These are phyloP conservation scores for Casuarina cunninghamiana DNA, from an alignment of 306 rosid species.

Conservation along the genomic window DNA sequence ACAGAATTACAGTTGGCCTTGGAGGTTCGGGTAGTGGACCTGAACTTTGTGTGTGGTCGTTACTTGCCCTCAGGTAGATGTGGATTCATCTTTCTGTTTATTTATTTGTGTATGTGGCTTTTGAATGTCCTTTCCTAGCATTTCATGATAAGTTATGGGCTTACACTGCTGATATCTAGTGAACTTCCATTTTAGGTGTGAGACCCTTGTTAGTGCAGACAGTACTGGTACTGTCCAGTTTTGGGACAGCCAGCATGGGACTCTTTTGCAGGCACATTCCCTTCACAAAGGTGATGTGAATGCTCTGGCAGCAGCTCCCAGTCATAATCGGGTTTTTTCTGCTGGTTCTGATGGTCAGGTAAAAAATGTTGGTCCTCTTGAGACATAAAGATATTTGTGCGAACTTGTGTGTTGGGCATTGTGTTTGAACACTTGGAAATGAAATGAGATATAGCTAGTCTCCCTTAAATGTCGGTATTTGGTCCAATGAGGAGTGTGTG, in stretches of 20 bases:
- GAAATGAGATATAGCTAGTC: background rate
- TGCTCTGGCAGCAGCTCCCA: conserved; percentile 83
- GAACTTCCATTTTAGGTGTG: conserved; percentile 59
- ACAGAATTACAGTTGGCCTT: conserved; percentile 84
- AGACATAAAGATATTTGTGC: background rate
- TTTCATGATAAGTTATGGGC: background rate
- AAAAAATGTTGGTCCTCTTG: background rate
- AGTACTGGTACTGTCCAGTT: conserved; percentile 96
- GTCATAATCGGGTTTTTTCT: conserved; percentile 79
- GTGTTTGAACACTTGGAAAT: background rate
- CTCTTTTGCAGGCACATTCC: conserved; percentile 76
- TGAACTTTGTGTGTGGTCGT: conserved; percentile 87
- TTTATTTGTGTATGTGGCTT: conserved; percentile 2
- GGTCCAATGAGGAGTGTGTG: background rate
- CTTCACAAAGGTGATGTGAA: conserved; percentile 85
- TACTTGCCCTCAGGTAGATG: conserved; percentile 74
- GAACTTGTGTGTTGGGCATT: background rate
- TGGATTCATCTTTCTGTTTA: conserved; percentile 8
- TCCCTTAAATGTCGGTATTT: background rate
- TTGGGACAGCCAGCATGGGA: conserved; percentile 86
- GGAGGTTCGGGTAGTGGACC: conserved; percentile 74
- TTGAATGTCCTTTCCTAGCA: background rate
- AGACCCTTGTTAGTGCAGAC: conserved; percentile 96
- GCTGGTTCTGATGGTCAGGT: conserved; percentile 99
- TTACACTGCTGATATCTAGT: conserved; percentile 22